These are phyloP conservation scores for Deinandra increscens DNA, from an alignment of 129 eudicot species.

Conservation along the genomic window DNA sequence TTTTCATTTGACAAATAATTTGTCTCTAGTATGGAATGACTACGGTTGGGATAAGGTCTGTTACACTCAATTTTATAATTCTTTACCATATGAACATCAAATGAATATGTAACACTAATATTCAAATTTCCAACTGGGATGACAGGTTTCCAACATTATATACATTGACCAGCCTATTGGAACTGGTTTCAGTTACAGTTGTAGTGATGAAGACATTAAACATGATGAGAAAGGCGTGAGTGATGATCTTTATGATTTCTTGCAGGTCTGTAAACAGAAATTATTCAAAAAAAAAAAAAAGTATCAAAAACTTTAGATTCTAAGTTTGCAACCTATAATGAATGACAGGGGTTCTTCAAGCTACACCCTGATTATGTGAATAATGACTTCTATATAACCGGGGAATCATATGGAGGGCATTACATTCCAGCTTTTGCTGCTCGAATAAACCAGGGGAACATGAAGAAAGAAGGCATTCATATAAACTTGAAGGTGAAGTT, in stretches of 20 bases:
- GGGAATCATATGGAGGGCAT: constrained; percentile 91
- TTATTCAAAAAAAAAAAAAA: background rate
- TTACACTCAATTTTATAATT: background rate
- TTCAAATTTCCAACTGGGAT: background rate
- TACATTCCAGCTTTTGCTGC: constrained; percentile 86
- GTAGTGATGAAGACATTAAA: constrained; percentile 52
- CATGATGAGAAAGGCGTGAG: constrained; percentile 72
- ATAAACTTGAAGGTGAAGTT: constrained; percentile 60
- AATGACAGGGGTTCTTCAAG: constrained; percentile 56
- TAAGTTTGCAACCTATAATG: background rate
- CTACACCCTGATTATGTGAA: constrained; percentile 61
- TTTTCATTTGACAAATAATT: constrained; percentile 43
- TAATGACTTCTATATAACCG: constrained; percentile 73
- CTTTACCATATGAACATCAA: background rate
- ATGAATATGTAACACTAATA: background rate
- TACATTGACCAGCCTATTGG: constrained; percentile 87
- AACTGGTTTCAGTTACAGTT: constrained; percentile 77
- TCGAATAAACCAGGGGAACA: constrained; percentile 73
- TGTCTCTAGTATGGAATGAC: constrained; percentile 55
- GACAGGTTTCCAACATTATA: constrained; percentile 64
- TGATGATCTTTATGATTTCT: constrained; percentile 73
- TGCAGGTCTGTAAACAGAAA: constrained; percentile 49
- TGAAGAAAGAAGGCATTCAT: constrained; percentile 55
- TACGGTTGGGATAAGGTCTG: constrained; percentile 68
- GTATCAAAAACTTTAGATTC: background rate